Percentiles rank a stretch among this genome's conserved stretches.
These are phyloP conservation scores for Phytophthora tentaculata DNA, from an alignment of 352 stramenopile species.

Conservation along the genomic window DNA sequence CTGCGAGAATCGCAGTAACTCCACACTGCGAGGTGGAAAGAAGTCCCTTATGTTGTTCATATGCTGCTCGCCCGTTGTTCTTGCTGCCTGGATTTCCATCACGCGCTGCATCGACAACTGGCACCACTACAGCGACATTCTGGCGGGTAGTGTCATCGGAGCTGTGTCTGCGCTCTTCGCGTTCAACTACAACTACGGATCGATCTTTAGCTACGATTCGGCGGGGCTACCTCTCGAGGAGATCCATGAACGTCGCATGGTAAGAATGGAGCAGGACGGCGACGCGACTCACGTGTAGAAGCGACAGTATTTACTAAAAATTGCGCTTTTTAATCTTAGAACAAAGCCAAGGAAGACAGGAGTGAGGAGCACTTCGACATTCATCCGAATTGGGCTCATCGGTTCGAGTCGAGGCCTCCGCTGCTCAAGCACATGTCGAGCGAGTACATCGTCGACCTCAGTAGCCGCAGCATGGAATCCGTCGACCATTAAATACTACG, in stretches of 20 bases:
- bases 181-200: constrained; percentile 78
- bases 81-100: constrained; percentile 75
- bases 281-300: constrained; percentile 7
- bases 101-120: constrained; percentile 86
- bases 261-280: constrained; percentile 33
- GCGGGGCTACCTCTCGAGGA: constrained; percentile 66
- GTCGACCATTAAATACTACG: constrained; percentile 3
- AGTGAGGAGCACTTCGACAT: constrained; percentile 30
- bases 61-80: constrained; percentile 61
- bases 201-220: constrained; percentile 64
- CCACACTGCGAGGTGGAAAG: constrained; percentile 51
- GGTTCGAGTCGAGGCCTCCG: constrained; percentile 50
- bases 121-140: constrained; percentile 84
- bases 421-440: constrained; percentile 38
- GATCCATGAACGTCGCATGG: constrained; percentile 52
- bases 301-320: constrained; percentile 3
- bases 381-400: constrained; percentile 46
- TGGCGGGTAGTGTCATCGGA: constrained; percentile 72
- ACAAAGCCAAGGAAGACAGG: constrained; percentile 19
- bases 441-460: constrained; percentile 39
- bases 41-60: constrained; percentile 76
- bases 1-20: constrained; percentile 59
- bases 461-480: constrained; percentile 20
- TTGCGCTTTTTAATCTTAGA: constrained; percentile 17
- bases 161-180: constrained; percentile 47